These are phyloP conservation scores for Arctium minus DNA, from an alignment of 129 eudicot species.

Conservation along the genomic window DNA sequence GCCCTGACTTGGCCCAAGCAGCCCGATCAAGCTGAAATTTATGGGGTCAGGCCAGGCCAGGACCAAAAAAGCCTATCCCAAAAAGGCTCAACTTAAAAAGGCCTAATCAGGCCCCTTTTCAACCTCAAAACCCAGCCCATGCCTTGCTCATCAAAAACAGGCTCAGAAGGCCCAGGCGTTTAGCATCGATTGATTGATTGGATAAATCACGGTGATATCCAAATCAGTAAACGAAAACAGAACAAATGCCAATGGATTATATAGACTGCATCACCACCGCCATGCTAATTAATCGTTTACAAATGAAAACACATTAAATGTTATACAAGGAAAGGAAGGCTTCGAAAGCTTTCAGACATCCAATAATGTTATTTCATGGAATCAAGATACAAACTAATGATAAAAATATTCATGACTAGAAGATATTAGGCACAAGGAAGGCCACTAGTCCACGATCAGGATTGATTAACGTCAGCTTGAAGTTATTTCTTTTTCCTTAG, in stretches of 20 bases:
- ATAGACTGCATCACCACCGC: background rate
- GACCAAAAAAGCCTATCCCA: too few relatives aligned
- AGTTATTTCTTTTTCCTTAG: conserved; percentile 88
- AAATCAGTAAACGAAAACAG: background rate
- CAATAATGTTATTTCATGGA: background rate
- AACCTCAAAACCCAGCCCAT: too few relatives aligned
- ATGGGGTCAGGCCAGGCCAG: too few relatives aligned
- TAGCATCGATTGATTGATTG: too few relatives aligned
- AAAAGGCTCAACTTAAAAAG: too few relatives aligned
- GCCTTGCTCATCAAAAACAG: too few relatives aligned
- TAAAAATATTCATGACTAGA: too few relatives aligned
- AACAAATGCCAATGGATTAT: background rate
- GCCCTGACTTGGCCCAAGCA: too few relatives aligned
- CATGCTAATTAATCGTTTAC: background rate
- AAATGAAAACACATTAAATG: background rate
- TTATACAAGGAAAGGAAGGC: background rate
- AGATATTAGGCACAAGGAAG: too few relatives aligned
- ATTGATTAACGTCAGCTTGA: conserved; percentile 34
- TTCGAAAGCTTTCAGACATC: background rate
- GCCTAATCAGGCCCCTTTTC: too few relatives aligned
- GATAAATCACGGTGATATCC: background rate
- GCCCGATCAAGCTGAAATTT: too few relatives aligned
- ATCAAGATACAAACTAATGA: background rate
- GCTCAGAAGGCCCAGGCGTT: too few relatives aligned
- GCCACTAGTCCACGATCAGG: background rate